Evolutionary conservation across 306 rosid species (phyloP).

Genomic region (Fagus crenata): DNA sequence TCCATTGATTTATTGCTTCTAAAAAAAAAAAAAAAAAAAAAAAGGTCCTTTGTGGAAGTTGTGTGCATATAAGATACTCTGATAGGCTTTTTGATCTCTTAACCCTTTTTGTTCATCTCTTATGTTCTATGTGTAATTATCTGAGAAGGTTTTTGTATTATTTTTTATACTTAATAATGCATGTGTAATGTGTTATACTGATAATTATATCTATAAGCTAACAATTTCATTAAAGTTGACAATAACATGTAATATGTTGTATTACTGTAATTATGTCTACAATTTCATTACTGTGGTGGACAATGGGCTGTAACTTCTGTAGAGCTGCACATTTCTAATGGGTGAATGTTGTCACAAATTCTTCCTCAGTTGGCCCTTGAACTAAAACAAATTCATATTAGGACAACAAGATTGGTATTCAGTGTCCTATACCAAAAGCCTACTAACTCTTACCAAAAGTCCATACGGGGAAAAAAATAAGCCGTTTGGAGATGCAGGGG

Average conservation of each 20-base stretch:
- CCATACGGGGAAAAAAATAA: no score
- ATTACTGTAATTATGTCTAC: no score
- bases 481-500: slow-evolving; percentile 51
- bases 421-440: not conserved
- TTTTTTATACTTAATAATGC: not conserved
- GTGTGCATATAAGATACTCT: not conserved
- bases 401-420: not conserved
- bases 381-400: not conserved
- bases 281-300: not conserved
- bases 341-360: not conserved
- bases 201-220: not conserved
- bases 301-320: not conserved
- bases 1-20: not conserved
- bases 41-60: not conserved
- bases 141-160: not conserved
- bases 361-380: not conserved
- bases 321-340: not conserved
- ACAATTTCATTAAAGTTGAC: not conserved
- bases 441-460: not conserved
- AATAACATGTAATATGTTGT: no score
- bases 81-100: not conserved
- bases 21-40: not conserved
- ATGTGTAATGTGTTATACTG: not conserved
- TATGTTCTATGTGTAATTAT: not conserved
- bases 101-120: not conserved